A percentile compares a stretch with the other conserved stretches of the same genome.
Conservation (phyloP, 345 rosid species). For the Eucalyptus polybractea region DNA sequence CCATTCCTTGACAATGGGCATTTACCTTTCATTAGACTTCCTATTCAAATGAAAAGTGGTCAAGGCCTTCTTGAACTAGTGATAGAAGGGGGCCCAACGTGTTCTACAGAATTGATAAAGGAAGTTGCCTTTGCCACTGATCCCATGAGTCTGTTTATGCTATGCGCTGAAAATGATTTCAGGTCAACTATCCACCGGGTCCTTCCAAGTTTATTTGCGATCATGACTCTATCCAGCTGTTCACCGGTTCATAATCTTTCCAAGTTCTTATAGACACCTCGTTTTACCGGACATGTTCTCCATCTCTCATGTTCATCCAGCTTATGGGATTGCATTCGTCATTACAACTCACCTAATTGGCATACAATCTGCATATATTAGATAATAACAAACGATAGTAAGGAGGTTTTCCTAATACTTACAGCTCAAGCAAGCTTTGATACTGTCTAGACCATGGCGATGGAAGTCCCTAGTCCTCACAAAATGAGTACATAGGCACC, state of each 20-base stretch:
- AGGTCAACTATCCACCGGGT: not conserved
- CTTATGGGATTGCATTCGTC: not conserved
- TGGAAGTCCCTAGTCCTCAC: not conserved
- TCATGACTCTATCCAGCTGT: not conserved
- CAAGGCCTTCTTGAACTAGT: not conserved
- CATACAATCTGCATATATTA: not conserved
- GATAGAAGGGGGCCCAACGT: not conserved
- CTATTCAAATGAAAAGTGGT: not conserved
- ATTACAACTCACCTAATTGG: not conserved
- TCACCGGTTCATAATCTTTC: not conserved
- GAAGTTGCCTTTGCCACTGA: not conserved
- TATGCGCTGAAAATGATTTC: not conserved
- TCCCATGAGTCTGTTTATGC: not conserved
- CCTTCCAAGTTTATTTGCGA: not conserved
- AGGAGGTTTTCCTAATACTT: not conserved
- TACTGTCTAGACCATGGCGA: not conserved
- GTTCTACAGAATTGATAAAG: not conserved
- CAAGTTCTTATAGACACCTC: not conserved
- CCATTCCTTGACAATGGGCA: not conserved
- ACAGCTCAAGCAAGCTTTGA: not conserved
- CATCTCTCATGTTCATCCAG: not conserved
- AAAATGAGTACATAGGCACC: not conserved
- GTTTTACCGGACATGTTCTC: not conserved
- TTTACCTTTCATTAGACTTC: not conserved
- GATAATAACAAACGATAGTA: not conserved